These are phyloP conservation scores for Neobulgaria alba DNA, from an alignment of 2,329 filamentous ascomycete species.

Conservation along the genomic window DNA sequence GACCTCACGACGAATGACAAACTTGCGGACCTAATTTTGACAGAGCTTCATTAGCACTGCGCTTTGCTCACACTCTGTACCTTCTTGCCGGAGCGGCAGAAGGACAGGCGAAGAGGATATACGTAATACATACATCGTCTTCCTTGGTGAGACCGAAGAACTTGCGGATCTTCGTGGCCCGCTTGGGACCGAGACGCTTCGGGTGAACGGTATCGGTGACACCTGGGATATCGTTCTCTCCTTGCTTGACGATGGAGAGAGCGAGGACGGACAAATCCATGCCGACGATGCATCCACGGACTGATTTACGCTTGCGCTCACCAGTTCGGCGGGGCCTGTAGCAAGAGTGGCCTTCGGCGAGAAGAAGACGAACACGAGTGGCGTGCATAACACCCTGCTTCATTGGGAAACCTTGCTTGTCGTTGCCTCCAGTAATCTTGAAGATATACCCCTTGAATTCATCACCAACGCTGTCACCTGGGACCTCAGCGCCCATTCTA, in stretches of 20 bases:
- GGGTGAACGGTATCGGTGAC: conserved; percentile 96
- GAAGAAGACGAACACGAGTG: conserved; percentile 95
- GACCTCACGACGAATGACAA: conserved; percentile 98
- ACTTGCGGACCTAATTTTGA: conserved; percentile 79
- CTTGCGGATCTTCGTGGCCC: conserved; percentile 98
- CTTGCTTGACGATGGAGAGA: conserved; percentile 95
- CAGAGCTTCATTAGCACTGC: conserved; percentile 22
- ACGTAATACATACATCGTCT: conserved; percentile 85
- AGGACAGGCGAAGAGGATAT: conserved; percentile 65
- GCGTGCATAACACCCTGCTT: conserved; percentile 99
- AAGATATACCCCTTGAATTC: conserved; percentile 99
- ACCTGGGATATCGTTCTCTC: conserved; percentile 86
- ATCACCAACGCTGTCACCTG: conserved; percentile 90
- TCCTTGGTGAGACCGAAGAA: conserved; percentile 99
- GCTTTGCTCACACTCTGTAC: conserved; percentile 48
- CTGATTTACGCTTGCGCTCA: conserved; percentile 99
- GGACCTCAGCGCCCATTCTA: conserved; percentile 83
- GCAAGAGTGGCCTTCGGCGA: conserved; percentile 95
- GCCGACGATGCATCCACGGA: conserved; percentile 97
- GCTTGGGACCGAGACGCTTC: conserved; percentile 99
- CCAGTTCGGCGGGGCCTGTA: conserved; percentile 96
- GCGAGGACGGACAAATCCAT: conserved; percentile 93
- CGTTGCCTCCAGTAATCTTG: conserved; percentile 99
- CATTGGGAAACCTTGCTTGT: conserved; percentile 99
- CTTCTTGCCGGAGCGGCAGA: conserved; percentile 6